phyloP scores from a whole-genome alignment of 129 eudicot genomes.

The Pseudognaphalium luteoalbum region DNA sequence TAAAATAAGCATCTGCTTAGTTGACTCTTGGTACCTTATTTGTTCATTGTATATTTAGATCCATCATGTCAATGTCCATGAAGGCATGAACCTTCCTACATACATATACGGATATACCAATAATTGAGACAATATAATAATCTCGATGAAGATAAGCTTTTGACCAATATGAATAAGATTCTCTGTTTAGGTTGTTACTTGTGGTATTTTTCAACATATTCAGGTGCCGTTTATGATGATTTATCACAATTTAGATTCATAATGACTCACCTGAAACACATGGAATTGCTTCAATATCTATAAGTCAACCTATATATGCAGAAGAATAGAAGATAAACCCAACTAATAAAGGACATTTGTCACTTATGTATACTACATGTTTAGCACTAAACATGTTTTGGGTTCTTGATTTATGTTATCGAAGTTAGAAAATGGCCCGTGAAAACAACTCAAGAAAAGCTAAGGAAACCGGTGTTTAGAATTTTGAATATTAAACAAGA shows the following conservation, averaged over 20 bases:
- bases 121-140: background rate
- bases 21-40: background rate
- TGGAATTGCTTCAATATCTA: background rate
- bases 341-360: background rate
- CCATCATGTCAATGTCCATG: background rate
- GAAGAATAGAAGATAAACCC: background rate
- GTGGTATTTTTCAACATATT: slow-evolving; percentile 13
- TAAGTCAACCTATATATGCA: background rate
- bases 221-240: slow-evolving; percentile 21
- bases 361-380: background rate
- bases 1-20: too few relatives aligned
- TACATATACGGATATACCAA: background rate
- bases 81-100: background rate
- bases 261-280: slow-evolving; percentile 8
- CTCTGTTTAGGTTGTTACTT: background rate
- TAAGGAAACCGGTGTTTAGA: background rate
- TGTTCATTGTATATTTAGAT: background rate
- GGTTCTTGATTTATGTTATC: background rate
- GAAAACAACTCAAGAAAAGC: background rate
- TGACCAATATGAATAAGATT: background rate
- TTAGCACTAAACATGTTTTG: background rate
- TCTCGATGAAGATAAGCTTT: background rate
- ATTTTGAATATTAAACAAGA: background rate
- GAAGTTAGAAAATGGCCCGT: background rate
- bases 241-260: background rate